Evolutionary conservation across 2,329 filamentous ascomycete species (phyloP), one percentile per base, ranked within the genome.

Genomic region (Malbranchea cinnamomea): DNA sequence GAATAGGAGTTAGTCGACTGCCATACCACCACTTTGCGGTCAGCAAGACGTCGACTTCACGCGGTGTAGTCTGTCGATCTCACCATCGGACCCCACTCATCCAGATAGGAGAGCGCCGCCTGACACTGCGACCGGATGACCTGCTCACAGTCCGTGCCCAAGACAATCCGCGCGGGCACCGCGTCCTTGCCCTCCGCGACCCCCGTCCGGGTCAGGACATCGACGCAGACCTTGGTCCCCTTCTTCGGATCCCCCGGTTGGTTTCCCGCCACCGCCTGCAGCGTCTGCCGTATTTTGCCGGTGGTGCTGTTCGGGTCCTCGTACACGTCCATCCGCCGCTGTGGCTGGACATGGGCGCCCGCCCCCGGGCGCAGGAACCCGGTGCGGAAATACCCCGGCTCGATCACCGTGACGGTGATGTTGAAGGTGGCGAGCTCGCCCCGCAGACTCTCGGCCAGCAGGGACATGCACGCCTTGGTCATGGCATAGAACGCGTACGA

Each of bases 141-240:
- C n/a, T n/a, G n/a, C n/a, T n/a, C n/a, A n/a, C n/a, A n/a, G 37
- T 51, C 48, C 23, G 37, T 28, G 4, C 48, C 47, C 18, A 49
- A 36, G n/a, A 41, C 42, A 23, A 51, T 36, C 16, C 47, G 39
- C 20, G 42, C 24, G 10, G 30, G 30, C 5, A 47, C 31, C 8
- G 36, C 26, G 8, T 31, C 39, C 20, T 46, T 45, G 10, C 43
- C 44, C 23, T 28, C 40, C 11, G 39, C 43, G 32, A 48, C 37
- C 1, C 43, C 46, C 4, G 41, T 44, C 7, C 41, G 39, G 18
- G 37, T 40, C 13, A 50, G 33, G 10, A 42, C 40, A 12, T 51
- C 46, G 9, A 49, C 31, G 31, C 50, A 39, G 22, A 44, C 32
- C 29, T 38, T 30, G 14, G 41, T 44, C 17, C 32, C 41, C 29